Conservation (phyloP, 108 stramenopile species). For the Cylindrotheca fusiformis region DNA sequence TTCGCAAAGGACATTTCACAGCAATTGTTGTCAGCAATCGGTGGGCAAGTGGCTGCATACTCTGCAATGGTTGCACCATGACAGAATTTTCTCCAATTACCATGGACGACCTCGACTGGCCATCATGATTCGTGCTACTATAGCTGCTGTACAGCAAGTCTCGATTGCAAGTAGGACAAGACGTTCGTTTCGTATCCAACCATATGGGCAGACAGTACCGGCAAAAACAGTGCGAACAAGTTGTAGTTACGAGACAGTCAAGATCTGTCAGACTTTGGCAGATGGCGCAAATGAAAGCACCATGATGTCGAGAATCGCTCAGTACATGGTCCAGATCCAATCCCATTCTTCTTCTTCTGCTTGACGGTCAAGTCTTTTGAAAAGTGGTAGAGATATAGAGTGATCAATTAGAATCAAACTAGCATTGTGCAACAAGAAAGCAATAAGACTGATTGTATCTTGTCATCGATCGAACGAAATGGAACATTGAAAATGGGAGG, state of each 20-base stretch:
- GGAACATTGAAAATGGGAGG: no score
- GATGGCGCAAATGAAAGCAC: conserved; percentile 29
- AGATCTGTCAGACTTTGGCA: conserved; percentile 32
- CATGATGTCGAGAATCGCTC: conserved; percentile 26
- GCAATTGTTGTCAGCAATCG: conserved; percentile 22
- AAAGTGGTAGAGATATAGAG: no score
- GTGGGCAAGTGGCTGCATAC: conserved; percentile 35
- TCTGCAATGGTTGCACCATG: conserved; percentile 23
- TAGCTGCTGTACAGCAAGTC: conserved; percentile 15
- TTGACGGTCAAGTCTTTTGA: no score
- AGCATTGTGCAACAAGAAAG: no score
- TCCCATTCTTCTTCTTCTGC: conserved; percentile 21
- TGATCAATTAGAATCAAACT: no score
- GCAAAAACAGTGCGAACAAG: conserved; percentile 40
- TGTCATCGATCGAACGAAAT: no score
- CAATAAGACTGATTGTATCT: no score
- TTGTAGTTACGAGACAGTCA: conserved; percentile 34
- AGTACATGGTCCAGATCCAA: conserved; percentile 22
- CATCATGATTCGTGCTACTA: not conserved
- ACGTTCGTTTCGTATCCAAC: conserved; percentile 7
- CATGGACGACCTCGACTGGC: conserved; percentile 17
- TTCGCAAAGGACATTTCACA: conserved; percentile 35
- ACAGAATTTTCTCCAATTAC: conserved; percentile 16
- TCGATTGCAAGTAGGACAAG: conserved; percentile 37
- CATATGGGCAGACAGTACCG: conserved; percentile 20